Percentiles rank a stretch among this genome's conserved stretches.
Evolutionary conservation across 2,329 filamentous ascomycete species (phyloP).

Genomic region (Akanthomyces dipterigenus): DNA sequence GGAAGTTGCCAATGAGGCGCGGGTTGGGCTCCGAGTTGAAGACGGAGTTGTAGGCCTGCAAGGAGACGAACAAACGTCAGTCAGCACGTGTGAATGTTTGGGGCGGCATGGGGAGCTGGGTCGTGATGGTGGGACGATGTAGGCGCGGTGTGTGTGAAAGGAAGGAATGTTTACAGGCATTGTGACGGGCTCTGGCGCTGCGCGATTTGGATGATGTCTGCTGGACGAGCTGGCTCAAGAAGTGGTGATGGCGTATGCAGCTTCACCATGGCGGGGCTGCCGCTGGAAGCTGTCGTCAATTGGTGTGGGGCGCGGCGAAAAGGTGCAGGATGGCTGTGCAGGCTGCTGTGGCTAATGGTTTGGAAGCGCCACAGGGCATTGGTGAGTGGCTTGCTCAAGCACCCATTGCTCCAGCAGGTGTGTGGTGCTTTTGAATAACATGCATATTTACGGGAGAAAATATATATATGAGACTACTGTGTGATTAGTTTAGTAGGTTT

Average conservation of each 20-base stretch:
- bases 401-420: background rate
- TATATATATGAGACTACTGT: no score
- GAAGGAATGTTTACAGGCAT: conserved; percentile 16
- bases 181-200: conserved; percentile 13
- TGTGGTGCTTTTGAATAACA: no score
- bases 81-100: background rate
- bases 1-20: conserved; percentile 76
- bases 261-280: conserved; percentile 11
- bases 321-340: background rate
- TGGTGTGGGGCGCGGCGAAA: background rate
- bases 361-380: no score
- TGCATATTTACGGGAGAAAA: background rate
- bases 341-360: background rate
- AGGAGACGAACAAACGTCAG: background rate
- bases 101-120: no score
- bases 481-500: background rate
- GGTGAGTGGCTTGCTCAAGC: background rate
- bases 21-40: conserved; percentile 76
- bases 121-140: no score
- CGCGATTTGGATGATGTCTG: background rate
- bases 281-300: conserved; percentile 5
- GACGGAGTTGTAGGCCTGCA: conserved; percentile 92
- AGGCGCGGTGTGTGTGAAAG: no score
- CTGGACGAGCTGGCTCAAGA: background rate
- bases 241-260: conserved; percentile 9